Conservation (phyloP, 1,139 yeast species). For the Ashbya aceris region DNA sequence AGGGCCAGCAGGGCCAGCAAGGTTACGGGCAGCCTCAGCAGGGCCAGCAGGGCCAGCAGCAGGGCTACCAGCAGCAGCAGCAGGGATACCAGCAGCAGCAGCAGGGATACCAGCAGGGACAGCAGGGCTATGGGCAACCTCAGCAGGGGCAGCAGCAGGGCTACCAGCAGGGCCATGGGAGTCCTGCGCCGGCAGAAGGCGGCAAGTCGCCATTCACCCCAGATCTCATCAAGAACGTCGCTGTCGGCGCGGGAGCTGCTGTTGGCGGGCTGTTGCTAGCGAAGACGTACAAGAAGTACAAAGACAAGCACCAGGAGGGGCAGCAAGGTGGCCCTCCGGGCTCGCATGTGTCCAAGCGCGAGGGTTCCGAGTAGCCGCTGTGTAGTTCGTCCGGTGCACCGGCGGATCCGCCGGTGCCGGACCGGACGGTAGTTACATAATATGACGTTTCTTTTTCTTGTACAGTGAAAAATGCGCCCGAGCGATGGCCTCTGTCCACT, state of each 20-base stretch:
- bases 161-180: no score
- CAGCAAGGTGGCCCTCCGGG: no score
- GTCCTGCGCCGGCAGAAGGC: no score
- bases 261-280: conserved; percentile 1
- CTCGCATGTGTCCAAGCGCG: no score
- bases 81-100: neutral
- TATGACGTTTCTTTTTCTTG: no score
- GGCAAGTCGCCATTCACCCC: no score
- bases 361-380: no score
- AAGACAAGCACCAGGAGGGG: neutral
- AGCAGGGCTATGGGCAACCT: neutral
- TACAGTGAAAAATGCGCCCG: no score
- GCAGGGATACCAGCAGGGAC: neutral
- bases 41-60: neutral
- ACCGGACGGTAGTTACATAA: no score
- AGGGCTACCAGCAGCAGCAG: neutral
- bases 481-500: no score
- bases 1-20: neutral
- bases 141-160: neutral
- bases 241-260: neutral
- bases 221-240: neutral
- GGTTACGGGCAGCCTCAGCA: neutral
- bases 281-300: neutral
- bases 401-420: no score
- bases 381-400: no score